A percentile compares a stretch with the other conserved stretches of the same genome.
phyloP scores from a whole-genome alignment of 495 filamentous ascomycete species.

The Neurospora sp. region DNA sequence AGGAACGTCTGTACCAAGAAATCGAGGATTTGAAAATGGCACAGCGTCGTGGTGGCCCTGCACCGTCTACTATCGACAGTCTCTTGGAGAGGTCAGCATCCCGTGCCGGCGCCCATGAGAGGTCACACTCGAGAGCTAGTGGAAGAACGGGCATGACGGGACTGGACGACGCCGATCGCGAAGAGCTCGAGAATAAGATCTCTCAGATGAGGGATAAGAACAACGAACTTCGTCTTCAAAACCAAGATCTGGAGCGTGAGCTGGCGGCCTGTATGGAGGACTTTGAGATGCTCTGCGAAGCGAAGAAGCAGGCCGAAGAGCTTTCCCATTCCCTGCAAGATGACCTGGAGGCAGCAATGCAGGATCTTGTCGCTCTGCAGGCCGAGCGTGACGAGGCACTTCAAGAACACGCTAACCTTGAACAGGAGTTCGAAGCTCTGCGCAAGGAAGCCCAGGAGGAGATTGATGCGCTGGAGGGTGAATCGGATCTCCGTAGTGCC shows the following conservation, averaged over 20 bases:
- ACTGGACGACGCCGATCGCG: constrained; percentile 72
- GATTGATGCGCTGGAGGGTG: constrained; percentile 71
- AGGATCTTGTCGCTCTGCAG: constrained; percentile 74
- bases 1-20: constrained; percentile 88
- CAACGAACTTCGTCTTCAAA: constrained; percentile 72
- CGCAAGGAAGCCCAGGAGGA: constrained; percentile 73
- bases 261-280: constrained; percentile 59
- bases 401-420: constrained; percentile 65
- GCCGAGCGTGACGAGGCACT: constrained; percentile 81
- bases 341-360: constrained; percentile 63
- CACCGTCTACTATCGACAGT: constrained; percentile 69
- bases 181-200: constrained; percentile 74
- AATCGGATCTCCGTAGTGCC: constrained; percentile 61
- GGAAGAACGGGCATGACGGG: constrained; percentile 49
- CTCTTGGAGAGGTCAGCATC: constrained; percentile 90
- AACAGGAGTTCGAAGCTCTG: constrained; percentile 69
- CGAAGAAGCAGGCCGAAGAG: constrained; percentile 48
- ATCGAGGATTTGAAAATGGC: constrained; percentile 93
- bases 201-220: constrained; percentile 78
- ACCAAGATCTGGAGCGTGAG: constrained; percentile 68
- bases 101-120: constrained; percentile 53
- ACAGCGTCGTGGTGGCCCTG: constrained; percentile 53
- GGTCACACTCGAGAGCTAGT: constrained; percentile 64
- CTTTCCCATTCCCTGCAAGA: constrained; percentile 56
- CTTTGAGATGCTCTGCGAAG: constrained; percentile 50